Base-by-base conservation (phyloP, 2,329 filamentous ascomycete species). In the Gaeumannomyces tritici region DNA sequence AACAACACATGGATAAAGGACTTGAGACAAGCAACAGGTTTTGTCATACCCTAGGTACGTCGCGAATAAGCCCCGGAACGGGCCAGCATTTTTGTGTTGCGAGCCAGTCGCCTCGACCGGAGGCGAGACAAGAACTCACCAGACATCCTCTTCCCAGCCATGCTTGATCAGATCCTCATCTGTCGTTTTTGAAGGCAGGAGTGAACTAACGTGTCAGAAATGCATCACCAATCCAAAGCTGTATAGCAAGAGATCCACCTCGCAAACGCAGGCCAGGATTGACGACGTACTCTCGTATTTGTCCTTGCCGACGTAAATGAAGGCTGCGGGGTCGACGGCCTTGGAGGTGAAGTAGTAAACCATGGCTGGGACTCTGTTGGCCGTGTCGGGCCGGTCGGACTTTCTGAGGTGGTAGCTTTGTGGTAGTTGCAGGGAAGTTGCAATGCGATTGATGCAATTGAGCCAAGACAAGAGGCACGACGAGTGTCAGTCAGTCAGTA, bases 261-360 rank as follows among this genome's bases (percentile, higher is more conserved):
- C 15, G 4, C 18, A 27, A 11, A 31, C 58, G 66, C 61, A 56
- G 62, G 54, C n/a, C 55, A 29, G 51, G 29, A 61, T 33, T 63
- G 63, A 62, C 66, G 65, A 69, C 88, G 72, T 81, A 97, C 95
- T 99, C 80, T 99, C 95, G 69, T 95, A 93, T 79, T 99, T 99
- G 81, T 99, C 95, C 77, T 98, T 99, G 75, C 95, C 95, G 64
- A 97, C 91, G 74, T 99, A 99, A 71, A 99, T 87, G 73, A 89
- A 93, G 55, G 91, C 93, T 35, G 91, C 74, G 2, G 95, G 93
- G 15, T 87, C 82, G 54, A 96, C 91, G 55, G 87, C 86, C 65
- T 85, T 93, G 29, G 93, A 98, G 1, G 87, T 95, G 75, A 95
- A 98, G 76, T 98, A 98, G 78, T 90, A 96, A 58, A 99, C 95